phyloP scores from a whole-genome alignment of 2,329 filamentous ascomycete genomes.

The Berkeleyomyces rouxiae region DNA sequence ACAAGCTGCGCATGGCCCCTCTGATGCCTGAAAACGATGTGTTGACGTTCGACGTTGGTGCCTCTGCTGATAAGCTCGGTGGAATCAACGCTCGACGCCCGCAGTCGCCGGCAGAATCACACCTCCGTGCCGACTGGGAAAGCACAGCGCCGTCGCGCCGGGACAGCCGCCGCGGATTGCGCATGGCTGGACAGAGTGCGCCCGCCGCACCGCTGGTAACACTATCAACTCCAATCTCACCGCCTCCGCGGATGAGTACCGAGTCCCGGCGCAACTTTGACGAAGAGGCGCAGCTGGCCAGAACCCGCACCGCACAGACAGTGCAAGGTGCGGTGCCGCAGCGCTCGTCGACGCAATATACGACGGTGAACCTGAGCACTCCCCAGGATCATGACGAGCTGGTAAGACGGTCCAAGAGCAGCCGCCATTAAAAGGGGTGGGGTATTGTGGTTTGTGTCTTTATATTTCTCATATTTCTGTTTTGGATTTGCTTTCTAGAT shows the following conservation, averaged over 20 bases:
- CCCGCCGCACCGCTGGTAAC: conserved; percentile 20
- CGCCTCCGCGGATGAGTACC: conserved; percentile 16
- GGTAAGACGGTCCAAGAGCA: conserved; percentile 11
- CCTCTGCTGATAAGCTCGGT: conserved; percentile 1
- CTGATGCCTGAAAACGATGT: conserved; percentile 17
- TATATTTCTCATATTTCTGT: background rate
- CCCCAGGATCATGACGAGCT: conserved; percentile 4
- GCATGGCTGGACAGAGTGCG: conserved; percentile 30
- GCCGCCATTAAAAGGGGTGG: background rate
- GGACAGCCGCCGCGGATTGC: conserved; percentile 32
- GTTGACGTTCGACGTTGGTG: conserved; percentile 1
- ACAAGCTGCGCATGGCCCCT: conserved; percentile 50
- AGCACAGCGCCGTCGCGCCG: conserved; percentile 19
- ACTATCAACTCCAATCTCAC: conserved; percentile 14
- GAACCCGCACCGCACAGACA: conserved; percentile 6
- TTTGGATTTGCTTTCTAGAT: background rate
- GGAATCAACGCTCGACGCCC: background rate
- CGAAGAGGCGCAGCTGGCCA: conserved; percentile 24
- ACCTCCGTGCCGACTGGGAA: conserved; percentile 7
- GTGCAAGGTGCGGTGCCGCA: background rate
- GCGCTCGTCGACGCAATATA: background rate
- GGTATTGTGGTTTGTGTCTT: background rate
- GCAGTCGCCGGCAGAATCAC: conserved; percentile 5
- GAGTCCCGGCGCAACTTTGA: conserved; percentile 25
- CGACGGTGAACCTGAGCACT: conserved; percentile 1